These are phyloP conservation scores for Backusella luteola DNA, from an alignment of 192 early-diverging fungal genomes.

Conservation along the genomic window DNA sequence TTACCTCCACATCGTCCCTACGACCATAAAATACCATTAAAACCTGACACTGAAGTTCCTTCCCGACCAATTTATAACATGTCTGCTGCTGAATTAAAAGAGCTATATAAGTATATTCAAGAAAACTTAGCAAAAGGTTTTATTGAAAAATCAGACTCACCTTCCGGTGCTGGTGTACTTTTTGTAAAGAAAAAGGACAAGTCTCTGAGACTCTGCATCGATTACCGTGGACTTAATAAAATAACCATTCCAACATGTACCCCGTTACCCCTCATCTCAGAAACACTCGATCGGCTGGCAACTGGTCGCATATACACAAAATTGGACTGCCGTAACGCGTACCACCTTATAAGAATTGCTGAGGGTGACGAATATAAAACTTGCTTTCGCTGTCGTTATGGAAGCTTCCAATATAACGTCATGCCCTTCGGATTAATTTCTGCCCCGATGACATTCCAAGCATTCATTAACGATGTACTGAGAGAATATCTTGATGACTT, in stretches of 20 bases:
- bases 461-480: constrained; percentile 46
- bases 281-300: constrained; percentile 24
- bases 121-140: constrained; percentile 8
- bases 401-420: constrained; percentile 51
- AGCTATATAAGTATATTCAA: not conserved
- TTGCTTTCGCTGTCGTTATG: constrained; percentile 41
- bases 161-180: constrained; percentile 36
- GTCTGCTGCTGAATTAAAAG: not conserved
- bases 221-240: constrained; percentile 49
- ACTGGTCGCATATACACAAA: constrained; percentile 19
- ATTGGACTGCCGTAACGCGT: constrained; percentile 18
- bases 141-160: constrained; percentile 20
- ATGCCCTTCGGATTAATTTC: constrained; percentile 66
- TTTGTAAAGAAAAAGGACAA: constrained; percentile 52
- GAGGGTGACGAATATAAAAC: constrained; percentile 30
- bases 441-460: constrained; percentile 57
- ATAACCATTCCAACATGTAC: constrained; percentile 42
- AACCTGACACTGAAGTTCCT: constrained; percentile 20
- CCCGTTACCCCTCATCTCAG: constrained; percentile 41
- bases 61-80: not conserved
- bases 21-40: not conserved
- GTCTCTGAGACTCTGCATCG: constrained; percentile 21
- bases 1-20: not conserved
- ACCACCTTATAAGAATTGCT: constrained; percentile 3
- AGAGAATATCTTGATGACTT: constrained; percentile 31